Base-by-base conservation (phyloP, 129 eudicot species). In the Dittrichia graveolens region DNA sequence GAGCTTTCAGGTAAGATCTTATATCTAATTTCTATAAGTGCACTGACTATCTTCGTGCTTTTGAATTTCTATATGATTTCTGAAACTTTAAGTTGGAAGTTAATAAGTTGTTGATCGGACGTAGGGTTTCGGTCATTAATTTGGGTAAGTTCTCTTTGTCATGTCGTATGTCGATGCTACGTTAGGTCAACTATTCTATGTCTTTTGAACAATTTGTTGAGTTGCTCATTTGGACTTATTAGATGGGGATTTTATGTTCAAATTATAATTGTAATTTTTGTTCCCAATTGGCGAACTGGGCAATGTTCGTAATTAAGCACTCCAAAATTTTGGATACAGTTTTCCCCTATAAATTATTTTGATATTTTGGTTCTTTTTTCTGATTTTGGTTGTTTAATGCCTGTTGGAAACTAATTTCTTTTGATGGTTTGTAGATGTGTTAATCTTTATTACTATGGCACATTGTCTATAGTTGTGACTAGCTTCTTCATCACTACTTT, bases 1-100 rank as follows among this genome's bases (percentile, higher is more conserved):
- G 14, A 24, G 66, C 10, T 71, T 42, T 57, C 76, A 43, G 76
- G 67, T 57, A 18, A 71, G 10, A 24, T 57, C 45, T 43, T 42
- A 19, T 43, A 44, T 16, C 63, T 43, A 42, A 71, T 56, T 15
- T n/a, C 59, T 57, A 5, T 13, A 42, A 3, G 0, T 24, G n/a
- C 7, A 2, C 3, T 13, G 31, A 57, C 42, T 71, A 6, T 38
- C 19, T n/a, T 8, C 40, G 6, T 68, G 53, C 58, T 57, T 24
- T 0, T 35, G 16, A 57, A 24, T 57, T 42, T 71, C n/a, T 56
- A 13, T 57, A 7, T 12, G 56, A 3, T 57, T 3, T 24, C 55
- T 57, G 38, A n/a, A 57, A 57, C 39, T 58, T 57, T 43, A 56
- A 71, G 67, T 12, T 53, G 40, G n/a, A 53, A 39, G 19, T 54